Evolutionary conservation across 2,329 filamentous ascomycete species (phyloP), one percentile per base, ranked within the genome.

Genomic region (Exophiala sp.): DNA sequence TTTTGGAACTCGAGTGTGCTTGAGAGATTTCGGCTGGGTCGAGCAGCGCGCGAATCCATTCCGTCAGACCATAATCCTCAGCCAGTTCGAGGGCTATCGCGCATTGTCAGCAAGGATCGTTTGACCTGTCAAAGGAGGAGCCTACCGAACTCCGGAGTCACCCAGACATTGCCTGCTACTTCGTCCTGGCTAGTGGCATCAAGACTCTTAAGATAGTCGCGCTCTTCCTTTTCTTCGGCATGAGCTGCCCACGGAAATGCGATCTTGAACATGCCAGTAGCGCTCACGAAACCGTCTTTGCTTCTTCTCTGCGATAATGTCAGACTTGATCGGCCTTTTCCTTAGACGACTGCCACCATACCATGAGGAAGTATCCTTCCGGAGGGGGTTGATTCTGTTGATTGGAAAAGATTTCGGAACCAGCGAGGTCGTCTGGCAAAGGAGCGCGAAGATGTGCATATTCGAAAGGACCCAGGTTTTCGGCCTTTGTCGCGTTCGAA

Each of bases 101-200:
- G 41, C n/a, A 37, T 50, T 50, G 34, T 40, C 44, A 50, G 49
- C 22, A 43, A 3, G 24, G 14, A 8, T 9, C 7, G n/a, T 30
- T 30, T 24, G 18, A 14, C 9, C 16, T 11, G 24, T 21, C 8
- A 8, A 19, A 11, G 40, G 6, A 10, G 8, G 19, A 21, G 23
- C 30, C 70, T 73, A 85, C 81, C 81, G 65, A 80, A 73, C 58
- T 84, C 77, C 4, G 91, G 89, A 40, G 88, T 82, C 43, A 97
- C 90, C 93, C 93, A 98, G 45, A 98, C 82, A 68, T 96, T 98
- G 39, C 93, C 93, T 21, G 93, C 93, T 23, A 93, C 89, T 74
- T 97, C 93, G 65, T 97, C 90, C 49, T 78, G 77, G 61, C 89
- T 95, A 8, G 90, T 94, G 21, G 48, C 30, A 23, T 85, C 85